Percentiles rank a stretch among this genome's conserved stretches.
Evolutionary conservation across 306 rosid genomes (phyloP).

Genomic region (Dryas octopetala): DNA sequence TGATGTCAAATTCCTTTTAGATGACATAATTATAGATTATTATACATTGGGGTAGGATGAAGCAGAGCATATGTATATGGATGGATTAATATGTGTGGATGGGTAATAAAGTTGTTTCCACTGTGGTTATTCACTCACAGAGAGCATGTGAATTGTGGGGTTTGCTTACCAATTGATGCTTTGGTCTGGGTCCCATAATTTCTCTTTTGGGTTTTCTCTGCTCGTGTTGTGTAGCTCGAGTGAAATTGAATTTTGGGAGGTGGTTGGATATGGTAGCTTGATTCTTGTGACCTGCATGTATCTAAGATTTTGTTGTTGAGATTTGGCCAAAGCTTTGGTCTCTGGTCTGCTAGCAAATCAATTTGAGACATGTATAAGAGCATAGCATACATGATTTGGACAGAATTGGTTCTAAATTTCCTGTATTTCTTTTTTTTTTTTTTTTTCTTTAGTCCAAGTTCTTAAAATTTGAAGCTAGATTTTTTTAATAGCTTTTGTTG

Average conservation of each 20-base stretch:
- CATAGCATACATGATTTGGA: background rate
- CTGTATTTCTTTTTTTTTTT: background rate
- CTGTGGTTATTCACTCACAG: constrained; percentile 34
- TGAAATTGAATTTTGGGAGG: constrained; percentile 18
- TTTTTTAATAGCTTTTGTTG: too few species aligned
- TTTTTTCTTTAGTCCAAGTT: background rate
- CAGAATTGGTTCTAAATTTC: background rate
- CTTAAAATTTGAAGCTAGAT: background rate
- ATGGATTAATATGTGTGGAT: constrained; percentile 10
- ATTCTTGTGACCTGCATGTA: constrained; percentile 11
- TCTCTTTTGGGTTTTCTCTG: background rate
- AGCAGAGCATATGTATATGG: background rate
- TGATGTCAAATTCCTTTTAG: constrained; percentile 25
- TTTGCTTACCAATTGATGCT: constrained; percentile 39
- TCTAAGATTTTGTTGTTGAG: background rate
- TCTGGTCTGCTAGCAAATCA: constrained; percentile 1
- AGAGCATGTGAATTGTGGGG: constrained; percentile 66
- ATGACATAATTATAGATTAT: constrained; percentile 12
- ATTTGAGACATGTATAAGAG: background rate
- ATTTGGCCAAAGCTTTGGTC: background rate
- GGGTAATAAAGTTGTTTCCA: constrained; percentile 33
- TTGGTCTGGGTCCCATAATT: constrained; percentile 29
- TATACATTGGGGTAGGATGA: constrained; percentile 9
- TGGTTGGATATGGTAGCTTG: constrained; percentile 20
- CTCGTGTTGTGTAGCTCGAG: constrained; percentile 12